These are phyloP conservation scores for Ceratobasidium sp. DNA, from an alignment of 1,284 basidiomycete species.

Conservation along the genomic window DNA sequence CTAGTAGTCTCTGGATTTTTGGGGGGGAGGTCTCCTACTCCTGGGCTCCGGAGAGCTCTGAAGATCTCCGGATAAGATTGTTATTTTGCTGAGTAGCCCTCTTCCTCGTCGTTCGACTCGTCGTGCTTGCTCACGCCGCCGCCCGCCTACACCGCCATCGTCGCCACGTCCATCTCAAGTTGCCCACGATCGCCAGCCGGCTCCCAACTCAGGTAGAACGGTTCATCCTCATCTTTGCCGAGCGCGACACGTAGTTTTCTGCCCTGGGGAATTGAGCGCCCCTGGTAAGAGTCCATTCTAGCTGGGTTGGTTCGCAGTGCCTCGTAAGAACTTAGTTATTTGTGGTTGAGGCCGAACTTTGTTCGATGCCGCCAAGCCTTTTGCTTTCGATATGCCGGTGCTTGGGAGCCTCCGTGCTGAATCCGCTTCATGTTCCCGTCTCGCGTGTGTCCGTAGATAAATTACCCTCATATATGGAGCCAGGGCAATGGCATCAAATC, in stretches of 20 bases:
- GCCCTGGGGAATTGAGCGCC: not conserved
- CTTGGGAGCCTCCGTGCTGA: conserved; percentile 45
- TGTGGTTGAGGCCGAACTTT: conserved; percentile 28
- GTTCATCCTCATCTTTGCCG: not conserved
- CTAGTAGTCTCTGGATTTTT: too few relatives aligned
- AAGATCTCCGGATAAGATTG: too few relatives aligned
- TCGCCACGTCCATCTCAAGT: not conserved
- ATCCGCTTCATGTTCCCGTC: conserved; percentile 42
- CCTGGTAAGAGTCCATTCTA: not conserved
- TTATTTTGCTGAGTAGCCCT: not conserved
- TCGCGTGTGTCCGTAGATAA: conserved; percentile 19
- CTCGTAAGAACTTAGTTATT: conserved; percentile 45
- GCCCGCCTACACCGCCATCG: not conserved
- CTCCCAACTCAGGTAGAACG: not conserved
- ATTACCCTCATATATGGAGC: conserved; percentile 42
- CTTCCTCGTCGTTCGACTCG: not conserved
- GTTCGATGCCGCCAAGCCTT: conserved; percentile 46
- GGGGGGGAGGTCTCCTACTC: too few relatives aligned
- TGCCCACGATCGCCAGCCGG: not conserved
- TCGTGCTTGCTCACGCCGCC: too few relatives aligned
- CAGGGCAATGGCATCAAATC: conserved; percentile 29
- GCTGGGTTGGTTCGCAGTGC: not conserved
- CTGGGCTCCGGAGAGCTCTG: too few relatives aligned
- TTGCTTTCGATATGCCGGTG: conserved; percentile 46
- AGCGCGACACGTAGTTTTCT: not conserved